Evolutionary conservation across 805 yeast genomes (phyloP).

Genomic region (Danielia oregonensis): DNA sequence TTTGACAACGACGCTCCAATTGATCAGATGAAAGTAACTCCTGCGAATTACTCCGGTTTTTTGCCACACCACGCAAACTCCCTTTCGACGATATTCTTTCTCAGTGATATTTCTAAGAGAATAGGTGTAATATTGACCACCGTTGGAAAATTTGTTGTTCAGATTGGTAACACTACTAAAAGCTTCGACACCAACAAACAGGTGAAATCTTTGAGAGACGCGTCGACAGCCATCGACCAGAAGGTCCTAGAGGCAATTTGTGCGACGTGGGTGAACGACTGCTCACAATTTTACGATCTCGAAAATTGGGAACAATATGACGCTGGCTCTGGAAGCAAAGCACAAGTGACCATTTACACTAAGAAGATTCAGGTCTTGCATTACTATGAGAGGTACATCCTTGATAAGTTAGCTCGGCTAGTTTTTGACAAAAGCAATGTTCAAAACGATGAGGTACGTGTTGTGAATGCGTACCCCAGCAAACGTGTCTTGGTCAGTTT

Average conservation of each 20-base stretch:
- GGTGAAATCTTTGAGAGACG: constrained; percentile 30
- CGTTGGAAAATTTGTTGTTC: constrained; percentile 29
- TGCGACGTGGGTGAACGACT: constrained; percentile 44
- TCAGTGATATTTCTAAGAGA: constrained; percentile 24
- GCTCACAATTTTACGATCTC: constrained; percentile 41
- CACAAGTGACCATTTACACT: constrained; percentile 25
- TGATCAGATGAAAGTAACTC: constrained; percentile 35
- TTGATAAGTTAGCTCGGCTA: constrained; percentile 26
- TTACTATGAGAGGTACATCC: constrained; percentile 32
- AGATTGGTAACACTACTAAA: constrained; percentile 30
- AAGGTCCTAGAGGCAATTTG: constrained; percentile 39
- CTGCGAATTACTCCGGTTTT: constrained; percentile 31
- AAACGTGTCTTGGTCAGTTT: constrained; percentile 37
- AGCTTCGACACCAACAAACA: constrained; percentile 35
- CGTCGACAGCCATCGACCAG: constrained; percentile 32
- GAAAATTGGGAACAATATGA: constrained; percentile 37
- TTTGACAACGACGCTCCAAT: constrained; percentile 25
- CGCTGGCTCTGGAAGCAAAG: constrained; percentile 6
- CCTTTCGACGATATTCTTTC: constrained; percentile 35
- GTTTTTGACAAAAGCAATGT: constrained; percentile 19
- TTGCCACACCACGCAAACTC: constrained; percentile 40
- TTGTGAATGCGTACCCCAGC: constrained; percentile 36
- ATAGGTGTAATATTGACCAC: constrained; percentile 26
- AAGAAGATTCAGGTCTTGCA: constrained; percentile 34
- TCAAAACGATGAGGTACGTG: constrained; percentile 21